Evolutionary conservation across 345 rosid species (phyloP).

Genomic region (Microcos paniculata): DNA sequence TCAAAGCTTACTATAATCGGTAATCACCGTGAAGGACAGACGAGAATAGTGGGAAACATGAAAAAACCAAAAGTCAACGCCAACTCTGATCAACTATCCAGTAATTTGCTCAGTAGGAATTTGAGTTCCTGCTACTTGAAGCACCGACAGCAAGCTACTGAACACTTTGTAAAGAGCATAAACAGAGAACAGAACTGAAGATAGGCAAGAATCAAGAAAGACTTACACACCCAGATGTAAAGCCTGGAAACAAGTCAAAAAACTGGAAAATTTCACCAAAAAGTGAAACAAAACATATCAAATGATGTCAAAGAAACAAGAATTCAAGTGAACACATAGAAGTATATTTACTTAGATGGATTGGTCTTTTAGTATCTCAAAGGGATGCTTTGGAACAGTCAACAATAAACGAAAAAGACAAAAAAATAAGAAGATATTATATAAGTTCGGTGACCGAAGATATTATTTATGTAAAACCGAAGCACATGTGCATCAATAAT

Average conservation of each 20-base stretch:
- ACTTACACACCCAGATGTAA: not conserved
- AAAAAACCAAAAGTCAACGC: not conserved
- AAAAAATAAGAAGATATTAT: too few species aligned
- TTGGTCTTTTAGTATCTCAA: too few species aligned
- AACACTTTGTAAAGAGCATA: slow-evolving; percentile 1
- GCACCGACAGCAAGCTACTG: not conserved
- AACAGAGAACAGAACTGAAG: not conserved
- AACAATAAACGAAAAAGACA: too few species aligned
- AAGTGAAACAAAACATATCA: not conserved
- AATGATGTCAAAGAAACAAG: not conserved
- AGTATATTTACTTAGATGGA: too few species aligned
- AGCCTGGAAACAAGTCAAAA: not conserved
- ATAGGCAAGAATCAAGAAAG: not conserved
- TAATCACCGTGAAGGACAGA: not conserved
- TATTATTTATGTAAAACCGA: too few species aligned
- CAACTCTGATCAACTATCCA: not conserved
- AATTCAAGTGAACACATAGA: too few species aligned
- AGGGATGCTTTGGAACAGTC: too few species aligned
- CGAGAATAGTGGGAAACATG: not conserved
- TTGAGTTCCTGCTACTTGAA: not conserved
- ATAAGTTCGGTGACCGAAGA: too few species aligned
- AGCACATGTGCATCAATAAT: too few species aligned
- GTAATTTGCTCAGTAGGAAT: not conserved
- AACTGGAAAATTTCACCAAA: not conserved
- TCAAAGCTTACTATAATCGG: not conserved